These are phyloP conservation scores for Pistacia vera DNA, from an alignment of 345 rosid genomes.

Conservation along the genomic window DNA sequence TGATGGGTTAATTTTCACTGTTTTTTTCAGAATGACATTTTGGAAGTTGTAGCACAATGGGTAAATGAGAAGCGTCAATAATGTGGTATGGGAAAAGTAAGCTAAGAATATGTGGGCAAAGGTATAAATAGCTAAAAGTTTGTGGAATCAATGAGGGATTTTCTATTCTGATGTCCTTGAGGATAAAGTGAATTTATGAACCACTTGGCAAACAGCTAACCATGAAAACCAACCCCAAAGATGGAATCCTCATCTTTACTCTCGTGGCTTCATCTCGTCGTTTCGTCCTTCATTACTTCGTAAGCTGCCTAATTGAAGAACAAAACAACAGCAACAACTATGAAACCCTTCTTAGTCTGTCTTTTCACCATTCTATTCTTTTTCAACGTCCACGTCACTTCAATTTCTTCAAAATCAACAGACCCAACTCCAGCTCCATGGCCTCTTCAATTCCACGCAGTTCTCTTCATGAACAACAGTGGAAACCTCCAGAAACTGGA, in stretches of 20 bases:
- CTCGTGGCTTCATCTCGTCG: not conserved
- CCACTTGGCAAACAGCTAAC: not conserved
- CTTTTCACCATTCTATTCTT: slow-evolving; percentile 12
- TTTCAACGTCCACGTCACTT: not conserved
- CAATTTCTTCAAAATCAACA: slow-evolving; percentile 18
- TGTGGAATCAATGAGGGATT: not conserved
- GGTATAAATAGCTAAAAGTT: not conserved
- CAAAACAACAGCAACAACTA: slow-evolving; percentile 1
- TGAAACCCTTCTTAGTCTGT: not conserved
- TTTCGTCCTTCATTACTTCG: not conserved
- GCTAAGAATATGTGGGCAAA: not conserved
- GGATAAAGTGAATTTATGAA: not conserved
- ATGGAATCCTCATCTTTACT: not conserved
- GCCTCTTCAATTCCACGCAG: slow-evolving; percentile 68
- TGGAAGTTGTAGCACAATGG: too few relatives aligned
- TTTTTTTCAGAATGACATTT: not conserved
- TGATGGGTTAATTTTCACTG: too few relatives aligned
- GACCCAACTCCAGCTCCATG: slow-evolving; percentile 60
- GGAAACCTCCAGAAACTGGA: slow-evolving; percentile 54
- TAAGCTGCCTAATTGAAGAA: not conserved
- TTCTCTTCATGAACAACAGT: slow-evolving; percentile 59
- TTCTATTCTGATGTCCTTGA: not conserved
- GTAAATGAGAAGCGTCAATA: not conserved
- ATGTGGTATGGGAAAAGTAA: not conserved
- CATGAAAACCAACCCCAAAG: not conserved